Conservation (phyloP, 1,284 basidiomycete species). For the Athelia psychrophila region DNA sequence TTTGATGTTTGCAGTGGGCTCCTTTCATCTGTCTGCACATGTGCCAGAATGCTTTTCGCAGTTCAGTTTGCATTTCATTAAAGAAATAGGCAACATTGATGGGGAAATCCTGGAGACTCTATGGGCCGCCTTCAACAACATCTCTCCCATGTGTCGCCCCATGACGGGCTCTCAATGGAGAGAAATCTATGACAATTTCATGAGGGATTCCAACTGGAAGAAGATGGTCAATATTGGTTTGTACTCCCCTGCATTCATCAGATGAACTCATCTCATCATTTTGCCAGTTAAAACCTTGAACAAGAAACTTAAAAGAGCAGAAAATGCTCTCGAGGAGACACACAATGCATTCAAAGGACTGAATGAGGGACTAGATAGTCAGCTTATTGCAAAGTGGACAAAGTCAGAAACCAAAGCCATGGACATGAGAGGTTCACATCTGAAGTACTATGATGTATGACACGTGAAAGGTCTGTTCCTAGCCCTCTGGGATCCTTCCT, state of each 20-base stretch:
- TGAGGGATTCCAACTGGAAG: slow-evolving; percentile 14
- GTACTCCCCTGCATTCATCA: not conserved
- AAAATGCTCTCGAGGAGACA: too few relatives aligned
- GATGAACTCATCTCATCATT: too few relatives aligned
- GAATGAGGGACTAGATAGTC: too few relatives aligned
- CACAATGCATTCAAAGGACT: too few relatives aligned
- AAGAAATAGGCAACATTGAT: slow-evolving; percentile 10
- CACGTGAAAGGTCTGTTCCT: too few relatives aligned
- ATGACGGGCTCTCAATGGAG: slow-evolving; percentile 11
- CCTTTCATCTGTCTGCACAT: slow-evolving; percentile 12
- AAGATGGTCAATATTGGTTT: slow-evolving; percentile 4
- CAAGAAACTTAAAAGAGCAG: too few relatives aligned
- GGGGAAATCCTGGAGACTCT: slow-evolving; percentile 14
- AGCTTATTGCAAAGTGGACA: not conserved
- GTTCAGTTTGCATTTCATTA: slow-evolving; percentile 10
- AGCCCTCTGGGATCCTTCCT: too few relatives aligned
- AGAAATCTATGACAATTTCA: slow-evolving; percentile 14
- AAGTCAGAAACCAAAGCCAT: not conserved
- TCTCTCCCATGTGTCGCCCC: slow-evolving; percentile 10
- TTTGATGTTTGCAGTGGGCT: slow-evolving; percentile 7
- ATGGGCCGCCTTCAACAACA: slow-evolving; percentile 14
- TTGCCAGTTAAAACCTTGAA: too few relatives aligned
- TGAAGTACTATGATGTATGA: not conserved
- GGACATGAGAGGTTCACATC: not conserved
- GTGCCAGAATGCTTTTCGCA: slow-evolving; percentile 7